Evolutionary conservation across 2,329 filamentous ascomycete species (phyloP).

Genomic region (Colletotrichum caudatum): DNA sequence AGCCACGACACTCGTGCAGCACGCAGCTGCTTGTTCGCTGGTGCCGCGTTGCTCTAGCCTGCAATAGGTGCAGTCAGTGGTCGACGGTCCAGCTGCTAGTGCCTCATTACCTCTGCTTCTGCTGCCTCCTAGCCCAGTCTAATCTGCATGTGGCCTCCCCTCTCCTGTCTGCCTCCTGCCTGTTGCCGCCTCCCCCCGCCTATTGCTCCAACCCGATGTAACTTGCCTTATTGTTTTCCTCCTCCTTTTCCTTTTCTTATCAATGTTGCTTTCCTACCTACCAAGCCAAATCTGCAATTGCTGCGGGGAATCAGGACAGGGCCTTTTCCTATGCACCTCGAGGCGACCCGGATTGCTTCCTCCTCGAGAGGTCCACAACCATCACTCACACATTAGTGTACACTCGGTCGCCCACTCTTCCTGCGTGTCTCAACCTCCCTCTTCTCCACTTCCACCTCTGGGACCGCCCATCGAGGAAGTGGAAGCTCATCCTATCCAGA

Average conservation of each 20-base stretch:
- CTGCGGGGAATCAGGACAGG: slow-evolving; percentile 17
- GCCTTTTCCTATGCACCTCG: slow-evolving; percentile 19
- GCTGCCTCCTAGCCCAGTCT: slow-evolving; percentile 4
- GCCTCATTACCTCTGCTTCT: not conserved
- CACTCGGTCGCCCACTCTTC: slow-evolving; percentile 6
- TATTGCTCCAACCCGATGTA: slow-evolving; percentile 26
- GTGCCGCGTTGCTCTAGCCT: slow-evolving; percentile 38
- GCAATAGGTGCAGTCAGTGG: slow-evolving; percentile 29
- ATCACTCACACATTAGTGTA: not conserved
- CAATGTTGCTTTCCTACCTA: not conserved
- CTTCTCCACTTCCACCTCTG: slow-evolving; percentile 24
- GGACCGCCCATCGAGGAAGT: slow-evolving; percentile 15
- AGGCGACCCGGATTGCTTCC: slow-evolving; percentile 35
- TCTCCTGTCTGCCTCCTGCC: slow-evolving; percentile 3
- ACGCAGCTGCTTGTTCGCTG: slow-evolving; percentile 40
- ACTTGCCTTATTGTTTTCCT: not conserved
- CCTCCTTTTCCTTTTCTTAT: slow-evolving; percentile 11
- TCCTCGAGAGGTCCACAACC: slow-evolving; percentile 23
- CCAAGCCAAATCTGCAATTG: slow-evolving; percentile 20
- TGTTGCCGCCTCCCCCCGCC: slow-evolving; percentile 25
- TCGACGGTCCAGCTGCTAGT: not conserved
- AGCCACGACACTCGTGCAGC: slow-evolving; percentile 63
- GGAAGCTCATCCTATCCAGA: slow-evolving; percentile 26
- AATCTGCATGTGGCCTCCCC: slow-evolving; percentile 14
- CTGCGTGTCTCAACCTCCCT: slow-evolving; percentile 26